phyloP scores from a whole-genome alignment of 768 basidiomycete species.

The Hericium alpestre region DNA sequence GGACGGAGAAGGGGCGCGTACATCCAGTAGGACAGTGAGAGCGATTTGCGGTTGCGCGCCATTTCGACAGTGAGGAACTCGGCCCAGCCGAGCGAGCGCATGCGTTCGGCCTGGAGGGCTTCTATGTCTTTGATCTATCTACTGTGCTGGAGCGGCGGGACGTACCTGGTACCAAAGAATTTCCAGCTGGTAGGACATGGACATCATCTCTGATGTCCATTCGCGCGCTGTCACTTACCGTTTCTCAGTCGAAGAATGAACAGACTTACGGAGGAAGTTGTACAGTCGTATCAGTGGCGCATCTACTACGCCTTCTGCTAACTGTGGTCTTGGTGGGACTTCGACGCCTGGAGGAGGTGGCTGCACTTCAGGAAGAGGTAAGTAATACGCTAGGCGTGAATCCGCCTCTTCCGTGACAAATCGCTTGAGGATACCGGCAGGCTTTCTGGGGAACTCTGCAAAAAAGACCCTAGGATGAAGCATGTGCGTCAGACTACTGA shows the following conservation, averaged over 20 bases:
- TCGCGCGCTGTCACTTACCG: conserved; percentile 4
- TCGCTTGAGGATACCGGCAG: conserved; percentile 49
- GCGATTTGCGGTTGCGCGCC: conserved; percentile 51
- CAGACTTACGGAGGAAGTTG: conserved; percentile 76
- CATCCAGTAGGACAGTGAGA: conserved; percentile 85
- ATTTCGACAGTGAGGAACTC: conserved; percentile 66
- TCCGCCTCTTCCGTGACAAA: conserved; percentile 69
- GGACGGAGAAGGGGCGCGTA: conserved; percentile 21
- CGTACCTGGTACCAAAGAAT: conserved; percentile 71
- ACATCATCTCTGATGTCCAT: conserved; percentile 64
- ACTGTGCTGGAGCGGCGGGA: neutral
- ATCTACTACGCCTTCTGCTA: conserved; percentile 58
- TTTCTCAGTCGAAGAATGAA: neutral
- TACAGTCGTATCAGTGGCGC: conserved; percentile 76
- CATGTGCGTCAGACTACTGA: neutral
- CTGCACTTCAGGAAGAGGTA: conserved; percentile 27
- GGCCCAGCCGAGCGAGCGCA: conserved; percentile 81
- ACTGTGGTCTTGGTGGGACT: conserved; percentile 35
- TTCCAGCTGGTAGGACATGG: conserved; percentile 85
- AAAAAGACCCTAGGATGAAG: neutral
- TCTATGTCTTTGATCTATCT: neutral
- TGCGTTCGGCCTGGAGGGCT: conserved; percentile 45
- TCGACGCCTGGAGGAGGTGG: conserved; percentile 19
- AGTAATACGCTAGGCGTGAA: conserved; percentile 52
- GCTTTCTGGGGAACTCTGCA: conserved; percentile 54